A percentile compares a stretch with the other conserved stretches of the same genome.
phyloP scores from a whole-genome alignment of 2,329 filamentous ascomycete species.

The Cladosporium colombiae region DNA sequence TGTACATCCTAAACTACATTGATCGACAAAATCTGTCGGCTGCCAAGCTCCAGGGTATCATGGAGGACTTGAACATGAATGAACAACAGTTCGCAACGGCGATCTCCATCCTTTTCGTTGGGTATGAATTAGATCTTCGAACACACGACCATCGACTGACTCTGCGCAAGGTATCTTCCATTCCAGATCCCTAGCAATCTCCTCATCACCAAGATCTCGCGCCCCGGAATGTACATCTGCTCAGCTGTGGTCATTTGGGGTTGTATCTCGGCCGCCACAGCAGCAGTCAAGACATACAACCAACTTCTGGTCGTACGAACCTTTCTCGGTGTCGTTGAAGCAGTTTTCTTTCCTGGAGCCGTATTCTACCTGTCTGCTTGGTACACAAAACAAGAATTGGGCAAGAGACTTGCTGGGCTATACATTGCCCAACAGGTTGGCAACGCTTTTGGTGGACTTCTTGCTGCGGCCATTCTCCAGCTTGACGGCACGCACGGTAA shows the following conservation, averaged over 20 bases:
- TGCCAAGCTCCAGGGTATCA: constrained; percentile 34
- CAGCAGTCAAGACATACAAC: constrained; percentile 37
- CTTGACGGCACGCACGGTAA: constrained; percentile 56
- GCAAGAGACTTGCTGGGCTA: background rate
- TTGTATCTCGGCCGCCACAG: constrained; percentile 37
- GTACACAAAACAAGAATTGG: constrained; percentile 56
- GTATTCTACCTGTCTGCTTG: constrained; percentile 43
- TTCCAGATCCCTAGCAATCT: constrained; percentile 42
- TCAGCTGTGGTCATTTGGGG: constrained; percentile 40
- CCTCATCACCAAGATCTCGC: constrained; percentile 38
- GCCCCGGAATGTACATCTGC: constrained; percentile 37
- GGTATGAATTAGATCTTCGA: constrained; percentile 19
- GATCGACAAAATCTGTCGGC: constrained; percentile 23
- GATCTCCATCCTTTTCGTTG: constrained; percentile 47
- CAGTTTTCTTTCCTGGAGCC: constrained; percentile 37
- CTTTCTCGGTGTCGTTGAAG: constrained; percentile 48
- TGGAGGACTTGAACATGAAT: constrained; percentile 47
- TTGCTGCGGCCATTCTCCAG: constrained; percentile 62
- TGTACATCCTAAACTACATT: constrained; percentile 26
- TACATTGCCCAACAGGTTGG: constrained; percentile 47
- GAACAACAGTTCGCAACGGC: constrained; percentile 49
- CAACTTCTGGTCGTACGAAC: constrained; percentile 42
- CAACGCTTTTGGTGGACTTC: constrained; percentile 56
- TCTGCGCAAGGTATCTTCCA: constrained; percentile 28
- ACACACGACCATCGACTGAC: background rate